Evolutionary conservation across 1,139 yeast genomes (phyloP), one percentile per base, ranked within the genome.

Genomic region (Suhomyces wounanorum): DNA sequence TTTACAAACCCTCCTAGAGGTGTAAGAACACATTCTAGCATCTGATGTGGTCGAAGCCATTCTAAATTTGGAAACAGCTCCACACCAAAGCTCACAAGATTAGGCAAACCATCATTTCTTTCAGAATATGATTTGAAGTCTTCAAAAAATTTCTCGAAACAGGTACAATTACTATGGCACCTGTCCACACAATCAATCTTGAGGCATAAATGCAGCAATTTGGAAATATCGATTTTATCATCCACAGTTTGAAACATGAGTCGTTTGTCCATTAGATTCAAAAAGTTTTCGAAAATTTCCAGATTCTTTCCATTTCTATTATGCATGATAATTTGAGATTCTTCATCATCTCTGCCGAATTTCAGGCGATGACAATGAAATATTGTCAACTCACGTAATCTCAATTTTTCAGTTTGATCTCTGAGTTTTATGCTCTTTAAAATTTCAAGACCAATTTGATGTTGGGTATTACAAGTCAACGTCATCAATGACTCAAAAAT

Each of bases 21-120:
- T 0, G 68, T 63, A 33, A 73, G 53, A 11, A 68, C 62, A 44
- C 61, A 62, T 48, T 70, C 73, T 41, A 73, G 58, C 16, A 72
- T 59, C 55, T 71, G 74, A 48, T 69, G 72, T 6, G 78, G 77
- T 36, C 76, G 60, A 35, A 71, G 57, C 78, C 78, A 73, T 48
- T 73, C 77, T 30, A 64, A 52, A 49, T 66, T 68, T n/a, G 76
- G 75, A 51, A 65, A 70, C 33, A 69, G 59, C 54, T 70, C 75
- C 40, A 72, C 52, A 52, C 68, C 73, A 46, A 73, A 67, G 47
- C 65, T 65, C 9, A 40, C 49, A 44, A 73, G 59, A 47, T 69
- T 69, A 9, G 75, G 75, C 44, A 73, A 58, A 0, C 76, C 76
- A 30, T 53, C 55, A 53, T 71, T 54, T 1, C 49, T 16, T 2